phyloP scores from a whole-genome alignment of 2,329 filamentous ascomycete genomes.

The Colletotrichum limetticola region DNA sequence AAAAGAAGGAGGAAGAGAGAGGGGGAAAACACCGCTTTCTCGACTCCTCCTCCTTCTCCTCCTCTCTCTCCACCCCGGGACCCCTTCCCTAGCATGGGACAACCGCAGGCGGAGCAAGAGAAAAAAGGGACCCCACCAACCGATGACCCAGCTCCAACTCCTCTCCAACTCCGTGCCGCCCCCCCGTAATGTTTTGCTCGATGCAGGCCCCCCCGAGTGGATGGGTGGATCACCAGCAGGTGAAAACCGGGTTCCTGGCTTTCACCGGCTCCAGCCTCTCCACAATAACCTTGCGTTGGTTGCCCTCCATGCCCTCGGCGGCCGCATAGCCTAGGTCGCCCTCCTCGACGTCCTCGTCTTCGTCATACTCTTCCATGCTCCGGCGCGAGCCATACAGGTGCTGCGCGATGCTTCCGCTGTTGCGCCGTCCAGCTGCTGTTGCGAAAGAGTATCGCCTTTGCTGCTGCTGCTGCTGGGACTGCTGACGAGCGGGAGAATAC shows the following conservation, averaged over 20 bases:
- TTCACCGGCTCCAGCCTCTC: conserved; percentile 96
- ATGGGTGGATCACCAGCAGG: conserved; percentile 81
- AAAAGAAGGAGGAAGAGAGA: neutral
- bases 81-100: conserved; percentile 19
- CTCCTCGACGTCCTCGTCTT: conserved; percentile 81
- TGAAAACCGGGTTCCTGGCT: conserved; percentile 94
- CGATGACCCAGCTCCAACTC: conserved; percentile 9
- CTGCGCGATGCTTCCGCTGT: conserved; percentile 63
- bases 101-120: neutral
- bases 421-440: conserved; percentile 57
- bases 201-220: neutral
- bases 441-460: conserved; percentile 67
- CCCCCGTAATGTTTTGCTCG: conserved; percentile 15
- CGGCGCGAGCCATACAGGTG: conserved; percentile 56
- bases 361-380: conserved; percentile 37
- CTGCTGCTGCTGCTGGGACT: conserved; percentile 53
- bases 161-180: conserved; percentile 11
- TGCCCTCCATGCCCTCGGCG: conserved; percentile 92
- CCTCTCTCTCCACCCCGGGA: neutral
- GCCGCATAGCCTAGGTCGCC: conserved; percentile 95
- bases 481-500: conserved; percentile 57
- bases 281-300: conserved; percentile 93
- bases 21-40: neutral
- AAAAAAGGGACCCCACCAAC: conserved; percentile 15
- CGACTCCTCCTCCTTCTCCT: neutral